Conservation (phyloP, 805 yeast species). For the Candida arabinofermentans region DNA sequence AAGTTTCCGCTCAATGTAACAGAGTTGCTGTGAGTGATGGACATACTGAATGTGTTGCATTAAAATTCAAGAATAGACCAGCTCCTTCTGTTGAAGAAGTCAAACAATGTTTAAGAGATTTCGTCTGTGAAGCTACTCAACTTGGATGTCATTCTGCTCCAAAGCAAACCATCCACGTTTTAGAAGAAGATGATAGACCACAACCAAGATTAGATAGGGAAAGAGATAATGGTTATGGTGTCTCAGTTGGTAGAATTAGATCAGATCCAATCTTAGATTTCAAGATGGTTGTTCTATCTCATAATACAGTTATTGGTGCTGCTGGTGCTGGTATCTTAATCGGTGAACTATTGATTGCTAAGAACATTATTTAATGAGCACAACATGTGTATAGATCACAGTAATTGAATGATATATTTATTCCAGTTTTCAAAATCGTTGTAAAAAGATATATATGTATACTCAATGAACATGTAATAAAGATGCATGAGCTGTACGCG, state of each 20-base stretch:
- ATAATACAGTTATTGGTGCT: conserved; percentile 96
- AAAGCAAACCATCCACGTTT: conserved; percentile 81
- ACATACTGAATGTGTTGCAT: conserved; percentile 91
- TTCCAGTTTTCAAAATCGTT: no score
- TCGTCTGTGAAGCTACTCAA: conserved; percentile 76
- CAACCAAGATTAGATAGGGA: conserved; percentile 97
- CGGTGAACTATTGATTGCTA: conserved; percentile 83
- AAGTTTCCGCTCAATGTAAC: conserved; percentile 93
- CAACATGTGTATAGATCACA: no score
- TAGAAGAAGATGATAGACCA: conserved; percentile 91
- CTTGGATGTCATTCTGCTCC: conserved; percentile 92
- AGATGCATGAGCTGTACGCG: no score
- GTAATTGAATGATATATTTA: no score
- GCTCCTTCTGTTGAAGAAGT: conserved; percentile 84
- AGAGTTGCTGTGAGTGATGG: conserved; percentile 97
- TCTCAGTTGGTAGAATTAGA: conserved; percentile 91
- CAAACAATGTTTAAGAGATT: conserved; percentile 63
- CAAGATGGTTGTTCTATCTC: conserved; percentile 97
- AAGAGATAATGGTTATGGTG: conserved; percentile 91
- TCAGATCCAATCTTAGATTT: conserved; percentile 89
- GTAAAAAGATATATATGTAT: no score
- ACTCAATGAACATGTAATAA: no score
- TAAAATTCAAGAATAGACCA: conserved; percentile 75
- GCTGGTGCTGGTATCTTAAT: conserved; percentile 97
- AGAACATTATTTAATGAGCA: conserved; percentile 55